phyloP scores from a whole-genome alignment of 768 basidiomycete species.

The Russula sp. region DNA sequence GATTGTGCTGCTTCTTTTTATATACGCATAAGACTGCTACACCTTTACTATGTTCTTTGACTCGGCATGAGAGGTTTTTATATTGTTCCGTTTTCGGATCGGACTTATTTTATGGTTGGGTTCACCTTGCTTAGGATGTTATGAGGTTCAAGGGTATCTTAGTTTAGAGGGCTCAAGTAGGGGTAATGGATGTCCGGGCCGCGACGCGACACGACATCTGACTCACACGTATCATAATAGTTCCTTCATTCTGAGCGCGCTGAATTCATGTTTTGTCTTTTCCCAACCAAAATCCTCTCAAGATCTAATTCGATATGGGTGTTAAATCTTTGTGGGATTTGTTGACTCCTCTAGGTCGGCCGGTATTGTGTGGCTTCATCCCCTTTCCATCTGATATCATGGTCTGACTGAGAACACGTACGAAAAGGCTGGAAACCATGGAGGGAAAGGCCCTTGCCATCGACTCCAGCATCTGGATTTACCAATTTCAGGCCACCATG shows the following conservation, averaged over 20 bases:
- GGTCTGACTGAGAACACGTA: background rate
- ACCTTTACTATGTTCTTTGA: background rate
- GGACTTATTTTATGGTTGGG: background rate
- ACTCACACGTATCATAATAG: background rate
- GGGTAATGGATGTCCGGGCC: background rate
- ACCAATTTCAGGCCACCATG: constrained; percentile 99
- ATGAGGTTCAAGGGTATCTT: background rate
- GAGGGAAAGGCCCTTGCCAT: constrained; percentile 96
- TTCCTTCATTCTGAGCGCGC: background rate
- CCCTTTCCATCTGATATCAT: background rate
- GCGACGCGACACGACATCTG: background rate
- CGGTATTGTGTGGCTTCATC: constrained; percentile 62
- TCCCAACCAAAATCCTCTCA: background rate
- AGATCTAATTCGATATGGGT: constrained; percentile 58
- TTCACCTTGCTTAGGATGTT: background rate
- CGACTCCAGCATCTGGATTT: constrained; percentile 99
- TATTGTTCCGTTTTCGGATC: background rate
- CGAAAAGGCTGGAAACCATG: constrained; percentile 73
- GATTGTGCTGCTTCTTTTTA: background rate
- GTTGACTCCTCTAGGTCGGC: constrained; percentile 88
- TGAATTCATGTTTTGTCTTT: background rate
- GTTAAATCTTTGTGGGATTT: constrained; percentile 96
- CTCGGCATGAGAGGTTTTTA: background rate
- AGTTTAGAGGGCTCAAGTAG: background rate
- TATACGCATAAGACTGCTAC: background rate